Conservation (phyloP, 768 basidiomycete species). For the Rhodotorula graminis region DNA sequence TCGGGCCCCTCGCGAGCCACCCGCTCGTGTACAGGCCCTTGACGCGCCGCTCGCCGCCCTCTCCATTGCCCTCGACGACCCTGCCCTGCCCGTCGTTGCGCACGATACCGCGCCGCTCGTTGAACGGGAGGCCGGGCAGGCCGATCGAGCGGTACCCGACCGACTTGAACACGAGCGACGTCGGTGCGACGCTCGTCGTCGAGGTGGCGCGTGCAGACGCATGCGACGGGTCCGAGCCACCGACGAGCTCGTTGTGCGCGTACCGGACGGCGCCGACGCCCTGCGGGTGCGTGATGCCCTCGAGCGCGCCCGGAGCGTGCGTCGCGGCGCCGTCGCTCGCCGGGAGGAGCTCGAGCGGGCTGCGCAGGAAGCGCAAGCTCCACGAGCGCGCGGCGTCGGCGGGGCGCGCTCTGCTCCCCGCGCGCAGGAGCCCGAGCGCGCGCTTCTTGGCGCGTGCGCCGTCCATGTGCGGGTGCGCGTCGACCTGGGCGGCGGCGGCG, state of each 20-base stretch:
- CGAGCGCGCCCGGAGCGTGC: neutral
- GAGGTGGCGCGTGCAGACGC: conserved; percentile 54
- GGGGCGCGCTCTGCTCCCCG: conserved; percentile 48
- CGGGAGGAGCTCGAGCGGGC: conserved; percentile 53
- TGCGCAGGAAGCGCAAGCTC: conserved; percentile 75
- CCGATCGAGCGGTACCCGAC: conserved; percentile 65
- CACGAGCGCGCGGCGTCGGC: conserved; percentile 67
- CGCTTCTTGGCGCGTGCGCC: conserved; percentile 48
- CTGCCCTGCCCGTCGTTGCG: conserved; percentile 46
- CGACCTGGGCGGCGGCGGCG: conserved; percentile 42
- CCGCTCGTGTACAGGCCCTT: conserved; percentile 78
- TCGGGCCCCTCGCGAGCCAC: conserved; percentile 87
- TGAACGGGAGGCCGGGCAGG: conserved; percentile 46
- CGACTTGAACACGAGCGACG: conserved; percentile 78
- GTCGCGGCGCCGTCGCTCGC: neutral
- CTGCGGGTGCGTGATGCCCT: neutral
- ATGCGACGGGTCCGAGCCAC: conserved; percentile 49
- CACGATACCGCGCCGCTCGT: conserved; percentile 51
- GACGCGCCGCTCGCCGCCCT: conserved; percentile 46
- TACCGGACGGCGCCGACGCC: conserved; percentile 12
- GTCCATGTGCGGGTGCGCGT: conserved; percentile 27
- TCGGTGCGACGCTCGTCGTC: conserved; percentile 54
- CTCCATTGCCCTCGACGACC: conserved; percentile 46
- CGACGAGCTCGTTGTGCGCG: conserved; percentile 30
- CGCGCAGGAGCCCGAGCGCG: conserved; percentile 48